phyloP scores from a whole-genome alignment of 2,329 filamentous ascomycete species.

The Trichoderma breve region DNA sequence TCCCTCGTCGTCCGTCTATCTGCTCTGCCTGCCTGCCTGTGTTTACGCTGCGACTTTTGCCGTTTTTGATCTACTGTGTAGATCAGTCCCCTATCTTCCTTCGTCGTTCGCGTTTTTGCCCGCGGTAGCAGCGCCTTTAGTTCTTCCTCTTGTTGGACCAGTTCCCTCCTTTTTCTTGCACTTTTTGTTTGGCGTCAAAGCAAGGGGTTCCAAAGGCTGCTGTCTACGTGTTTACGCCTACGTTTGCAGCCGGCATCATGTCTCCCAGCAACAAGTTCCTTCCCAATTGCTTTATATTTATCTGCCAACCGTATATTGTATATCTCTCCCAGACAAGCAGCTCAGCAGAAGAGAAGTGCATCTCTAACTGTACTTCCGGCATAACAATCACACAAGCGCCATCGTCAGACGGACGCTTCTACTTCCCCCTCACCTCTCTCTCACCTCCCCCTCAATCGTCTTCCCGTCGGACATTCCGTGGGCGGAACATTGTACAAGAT shows the following conservation, averaged over 20 bases:
- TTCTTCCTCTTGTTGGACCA: neutral
- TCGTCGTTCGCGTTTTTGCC: neutral
- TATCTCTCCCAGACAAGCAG: neutral
- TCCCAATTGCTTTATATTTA: neutral
- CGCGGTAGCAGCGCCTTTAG: neutral
- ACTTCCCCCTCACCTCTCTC: neutral
- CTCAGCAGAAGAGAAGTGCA: neutral
- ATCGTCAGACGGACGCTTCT: neutral
- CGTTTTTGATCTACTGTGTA: neutral
- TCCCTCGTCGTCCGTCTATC: neutral
- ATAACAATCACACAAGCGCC: neutral
- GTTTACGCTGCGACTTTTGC: neutral
- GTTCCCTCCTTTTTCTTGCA: fast-evolving
- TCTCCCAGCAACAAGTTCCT: neutral
- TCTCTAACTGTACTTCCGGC: neutral
- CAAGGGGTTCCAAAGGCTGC: neutral
- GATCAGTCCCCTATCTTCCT: neutral
- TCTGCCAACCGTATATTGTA: neutral
- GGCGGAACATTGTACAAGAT: neutral
- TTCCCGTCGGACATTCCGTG: neutral
- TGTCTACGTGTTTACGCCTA: neutral
- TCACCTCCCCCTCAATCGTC: neutral
- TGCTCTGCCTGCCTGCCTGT: neutral
- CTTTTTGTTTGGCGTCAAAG: neutral
- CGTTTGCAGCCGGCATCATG: neutral